These are phyloP conservation scores for Aspergillus haitiensis DNA, from an alignment of 495 filamentous ascomycete genomes.

Conservation along the genomic window DNA sequence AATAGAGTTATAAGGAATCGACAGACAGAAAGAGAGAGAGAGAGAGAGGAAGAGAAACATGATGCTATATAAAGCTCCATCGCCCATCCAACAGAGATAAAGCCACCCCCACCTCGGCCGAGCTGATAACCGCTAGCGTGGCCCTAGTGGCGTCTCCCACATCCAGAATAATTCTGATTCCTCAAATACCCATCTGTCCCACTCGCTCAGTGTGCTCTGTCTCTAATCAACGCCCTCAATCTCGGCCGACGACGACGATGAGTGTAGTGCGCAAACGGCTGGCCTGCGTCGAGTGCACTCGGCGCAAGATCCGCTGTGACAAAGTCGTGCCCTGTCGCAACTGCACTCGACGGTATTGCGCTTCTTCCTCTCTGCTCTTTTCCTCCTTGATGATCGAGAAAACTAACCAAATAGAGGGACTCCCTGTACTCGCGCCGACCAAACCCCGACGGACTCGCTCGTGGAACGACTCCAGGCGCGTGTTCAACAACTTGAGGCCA, in stretches of 20 bases:
- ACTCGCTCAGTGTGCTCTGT: background rate
- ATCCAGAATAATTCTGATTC: background rate
- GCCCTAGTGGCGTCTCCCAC: background rate
- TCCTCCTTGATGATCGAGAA: too few relatives aligned
- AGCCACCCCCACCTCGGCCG: conserved; percentile 6
- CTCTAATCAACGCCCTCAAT: background rate
- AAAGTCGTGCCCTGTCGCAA: conserved; percentile 33
- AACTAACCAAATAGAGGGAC: conserved; percentile 12
- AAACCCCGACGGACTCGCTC: conserved; percentile 44
- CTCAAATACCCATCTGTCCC: background rate
- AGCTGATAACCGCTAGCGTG: conserved; percentile 1
- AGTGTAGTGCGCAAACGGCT: conserved; percentile 25
- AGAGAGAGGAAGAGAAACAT: background rate
- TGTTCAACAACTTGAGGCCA: conserved; percentile 23
- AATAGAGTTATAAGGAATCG: background rate
- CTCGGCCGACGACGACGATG: conserved; percentile 12
- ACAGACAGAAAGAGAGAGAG: background rate
- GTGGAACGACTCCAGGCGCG: conserved; percentile 25
- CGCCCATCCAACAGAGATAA: background rate
- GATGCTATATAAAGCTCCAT: conserved; percentile 1
- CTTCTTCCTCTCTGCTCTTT: background rate
- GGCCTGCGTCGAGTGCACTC: conserved; percentile 31
- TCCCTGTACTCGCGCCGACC: conserved; percentile 14
- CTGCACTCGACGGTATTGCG: conserved; percentile 19
- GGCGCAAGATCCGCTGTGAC: conserved; percentile 34